Evolutionary conservation across 2,329 filamentous ascomycete species (phyloP).

Genomic region (Fusarium goolgardi): DNA sequence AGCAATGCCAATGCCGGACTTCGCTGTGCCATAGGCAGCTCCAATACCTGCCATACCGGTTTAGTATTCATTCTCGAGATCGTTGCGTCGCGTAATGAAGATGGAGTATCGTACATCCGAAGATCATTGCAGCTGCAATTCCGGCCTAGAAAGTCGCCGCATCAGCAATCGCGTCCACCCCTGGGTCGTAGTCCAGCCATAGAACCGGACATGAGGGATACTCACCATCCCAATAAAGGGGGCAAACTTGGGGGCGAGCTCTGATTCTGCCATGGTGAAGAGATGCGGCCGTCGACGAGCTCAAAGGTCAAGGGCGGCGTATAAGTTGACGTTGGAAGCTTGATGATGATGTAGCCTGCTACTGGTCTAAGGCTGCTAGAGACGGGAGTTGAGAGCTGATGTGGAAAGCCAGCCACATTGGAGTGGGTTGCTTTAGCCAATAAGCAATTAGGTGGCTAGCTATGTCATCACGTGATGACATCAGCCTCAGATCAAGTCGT

Average conservation of each 20-base stretch:
- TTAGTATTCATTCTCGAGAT: constrained; percentile 43
- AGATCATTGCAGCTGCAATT: constrained; percentile 85
- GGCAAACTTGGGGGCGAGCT: constrained; percentile 81
- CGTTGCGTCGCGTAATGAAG: constrained; percentile 21
- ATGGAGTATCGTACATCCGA: constrained; percentile 72
- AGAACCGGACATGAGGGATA: constrained; percentile 33
- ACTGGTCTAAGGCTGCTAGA: constrained; percentile 40
- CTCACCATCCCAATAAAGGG: constrained; percentile 90
- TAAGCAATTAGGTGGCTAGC: constrained; percentile 1
- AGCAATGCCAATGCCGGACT: constrained; percentile 88
- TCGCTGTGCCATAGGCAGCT: constrained; percentile 88
- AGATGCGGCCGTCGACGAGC: constrained; percentile 38
- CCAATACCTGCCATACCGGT: constrained; percentile 65
- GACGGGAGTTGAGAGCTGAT: constrained; percentile 39
- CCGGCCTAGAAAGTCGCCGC: constrained; percentile 66
- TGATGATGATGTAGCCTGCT: constrained; percentile 48
- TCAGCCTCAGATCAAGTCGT: not conserved
- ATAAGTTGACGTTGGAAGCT: constrained; percentile 42
- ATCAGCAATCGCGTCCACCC: constrained; percentile 44
- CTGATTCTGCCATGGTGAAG: constrained; percentile 63
- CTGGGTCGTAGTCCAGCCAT: constrained; percentile 4
- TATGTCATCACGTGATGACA: constrained; percentile 23
- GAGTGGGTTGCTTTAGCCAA: constrained; percentile 28
- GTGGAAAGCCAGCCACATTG: constrained; percentile 37
- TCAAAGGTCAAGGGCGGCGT: constrained; percentile 35